phyloP scores from a whole-genome alignment of 768 basidiomycete genomes.

The Mycena pura region DNA sequence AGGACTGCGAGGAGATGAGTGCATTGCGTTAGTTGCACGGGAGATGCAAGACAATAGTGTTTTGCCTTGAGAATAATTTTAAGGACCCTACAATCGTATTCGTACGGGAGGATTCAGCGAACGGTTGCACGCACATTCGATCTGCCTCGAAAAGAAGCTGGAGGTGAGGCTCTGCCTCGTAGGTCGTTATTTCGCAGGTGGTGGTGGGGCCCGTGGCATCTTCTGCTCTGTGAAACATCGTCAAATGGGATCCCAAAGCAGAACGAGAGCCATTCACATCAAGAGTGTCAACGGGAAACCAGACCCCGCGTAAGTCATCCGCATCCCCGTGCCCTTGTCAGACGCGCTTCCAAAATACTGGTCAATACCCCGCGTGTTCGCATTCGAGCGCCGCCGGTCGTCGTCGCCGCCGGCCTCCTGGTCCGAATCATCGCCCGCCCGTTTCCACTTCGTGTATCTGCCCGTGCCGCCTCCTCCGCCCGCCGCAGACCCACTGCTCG shows the following conservation, averaged over 20 bases:
- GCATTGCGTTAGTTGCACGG: not conserved
- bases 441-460: conserved; percentile 57
- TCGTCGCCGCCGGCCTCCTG: conserved; percentile 46
- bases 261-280: conserved; percentile 63
- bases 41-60: not conserved
- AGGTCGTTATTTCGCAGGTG: conserved; percentile 86
- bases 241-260: not conserved
- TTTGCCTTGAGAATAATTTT: conserved; percentile 86
- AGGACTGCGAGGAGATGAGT: conserved; percentile 62
- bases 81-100: conserved; percentile 55
- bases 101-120: not conserved
- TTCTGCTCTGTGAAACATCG: conserved; percentile 59
- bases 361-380: conserved; percentile 50
- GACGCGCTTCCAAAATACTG: conserved; percentile 58
- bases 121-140: conserved; percentile 53
- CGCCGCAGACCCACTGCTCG: conserved; percentile 40
- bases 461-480: conserved; percentile 25
- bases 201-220: conserved; percentile 84
- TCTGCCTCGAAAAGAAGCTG: conserved; percentile 81
- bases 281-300: conserved; percentile 82
- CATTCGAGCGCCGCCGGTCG: conserved; percentile 42
- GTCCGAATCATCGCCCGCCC: conserved; percentile 54
- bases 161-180: conserved; percentile 80
- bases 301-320: conserved; percentile 79
- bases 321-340: conserved; percentile 82